Evolutionary conservation across 75 land plant genomes (phyloP).

Genomic region (Selaginella tamariscina): DNA sequence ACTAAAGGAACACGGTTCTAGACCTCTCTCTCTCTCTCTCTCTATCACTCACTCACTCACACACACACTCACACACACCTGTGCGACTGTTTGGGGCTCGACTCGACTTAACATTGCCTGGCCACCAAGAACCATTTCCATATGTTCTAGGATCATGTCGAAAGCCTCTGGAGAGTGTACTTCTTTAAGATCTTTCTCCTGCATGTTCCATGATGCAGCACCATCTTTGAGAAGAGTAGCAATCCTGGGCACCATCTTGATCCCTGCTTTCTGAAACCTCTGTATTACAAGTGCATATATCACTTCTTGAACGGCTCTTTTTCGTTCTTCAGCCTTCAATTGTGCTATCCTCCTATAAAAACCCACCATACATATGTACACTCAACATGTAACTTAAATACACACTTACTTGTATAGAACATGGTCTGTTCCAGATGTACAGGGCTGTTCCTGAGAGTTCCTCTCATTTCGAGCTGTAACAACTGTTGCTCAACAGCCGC

Average conservation of each 20-base stretch:
- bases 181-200: slow-evolving; percentile 36
- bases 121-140: slow-evolving; percentile 45
- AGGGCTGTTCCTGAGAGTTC: slow-evolving; percentile 18
- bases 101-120: slow-evolving; percentile 23
- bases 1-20: too few relatives aligned
- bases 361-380: not conserved
- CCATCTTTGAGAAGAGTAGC: slow-evolving; percentile 22
- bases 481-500: slow-evolving; percentile 63
- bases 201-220: slow-evolving; percentile 46
- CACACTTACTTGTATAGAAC: slow-evolving; percentile 39
- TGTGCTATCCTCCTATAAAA: slow-evolving; percentile 64
- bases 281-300: slow-evolving; percentile 57
- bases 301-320: slow-evolving; percentile 51
- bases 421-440: slow-evolving; percentile 32
- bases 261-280: slow-evolving; percentile 49
- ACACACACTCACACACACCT: too few relatives aligned
- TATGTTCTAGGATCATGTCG: slow-evolving; percentile 62
- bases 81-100: slow-evolving; percentile 27
- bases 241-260: slow-evolving; percentile 36
- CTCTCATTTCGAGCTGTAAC: slow-evolving; percentile 30
- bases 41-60: too few relatives aligned
- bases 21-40: too few relatives aligned
- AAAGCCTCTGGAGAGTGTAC: slow-evolving; percentile 59
- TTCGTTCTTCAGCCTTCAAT: slow-evolving; percentile 55
- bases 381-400: not conserved